Base-by-base conservation (phyloP, 306 rosid species). In the Elaeagnus macrophylla region DNA sequence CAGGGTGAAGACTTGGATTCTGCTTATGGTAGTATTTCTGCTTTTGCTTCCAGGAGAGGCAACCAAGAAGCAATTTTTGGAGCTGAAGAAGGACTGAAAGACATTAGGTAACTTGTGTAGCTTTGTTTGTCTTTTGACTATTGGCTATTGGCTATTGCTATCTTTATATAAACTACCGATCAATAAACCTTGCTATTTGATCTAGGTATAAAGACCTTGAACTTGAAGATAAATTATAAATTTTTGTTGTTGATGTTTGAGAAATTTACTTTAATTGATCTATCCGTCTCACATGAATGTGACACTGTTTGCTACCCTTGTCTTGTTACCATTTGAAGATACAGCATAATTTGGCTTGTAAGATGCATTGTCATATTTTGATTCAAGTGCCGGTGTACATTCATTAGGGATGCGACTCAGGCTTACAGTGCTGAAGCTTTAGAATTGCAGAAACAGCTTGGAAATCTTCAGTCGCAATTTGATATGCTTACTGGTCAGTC, bases 1-100 rank as follows among this genome's bases (percentile, higher is more conserved):
- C 71, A 88, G 84, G 99, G 99, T 2, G 93, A 77, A 25, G 99
- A 91, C 68, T 77, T 91, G 93, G 89, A 91, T 67, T 91, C 75
- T 3, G 99, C 99, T 41, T 91, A 66, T 47, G 93, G 80, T 16
- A 87, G 96, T 69, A 91, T 84, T 69, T 91, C 93, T 0, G 99
- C 99, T 6, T 91, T 87, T 72, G 84, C 95, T 48, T 84, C 91
- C 40, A 69, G 81, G 56, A 74, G 89, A 13, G 96, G 84, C 59
- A 75, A 87, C 67, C 99, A 84, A 61, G 96, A 86, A 59, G 96
- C 91, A 0, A 83, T 91, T 69, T 91, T 91, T 20, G 96, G 93
- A 11, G 69, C 93, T 3, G 81, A 90, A 59, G 97, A 90, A 67
- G 94, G 95, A 37, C 59, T 87, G 57, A 87, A 82, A 64, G 99